Percentiles rank a stretch among this genome's conserved stretches.
Conservation (phyloP, 768 basidiomycete species). For the Suillus weaverae region DNA sequence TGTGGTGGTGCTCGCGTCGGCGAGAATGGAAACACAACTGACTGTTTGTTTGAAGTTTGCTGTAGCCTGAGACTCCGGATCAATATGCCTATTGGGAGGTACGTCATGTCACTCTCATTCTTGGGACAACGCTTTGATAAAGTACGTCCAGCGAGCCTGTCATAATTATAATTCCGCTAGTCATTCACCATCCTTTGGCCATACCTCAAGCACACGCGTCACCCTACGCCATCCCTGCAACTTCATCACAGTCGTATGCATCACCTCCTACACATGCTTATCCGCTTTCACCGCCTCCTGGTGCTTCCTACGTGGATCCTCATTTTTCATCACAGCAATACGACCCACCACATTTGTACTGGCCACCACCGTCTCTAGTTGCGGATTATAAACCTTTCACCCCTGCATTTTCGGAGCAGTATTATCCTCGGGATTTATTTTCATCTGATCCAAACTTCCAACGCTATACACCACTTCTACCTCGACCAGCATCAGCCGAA, state of each 20-base stretch:
- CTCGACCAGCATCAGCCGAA: slow-evolving; percentile 56
- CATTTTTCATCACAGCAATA: slow-evolving; percentile 1
- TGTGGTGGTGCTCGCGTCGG: slow-evolving; percentile 62
- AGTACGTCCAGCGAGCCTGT: slow-evolving; percentile 63
- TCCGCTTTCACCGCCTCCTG: slow-evolving; percentile 28
- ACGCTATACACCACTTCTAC: slow-evolving; percentile 39
- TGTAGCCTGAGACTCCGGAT: slow-evolving; percentile 64
- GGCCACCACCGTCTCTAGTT: background rate
- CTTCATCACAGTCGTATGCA: slow-evolving; percentile 21
- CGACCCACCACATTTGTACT: background rate
- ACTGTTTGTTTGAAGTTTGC: slow-evolving; percentile 67
- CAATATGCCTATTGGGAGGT: slow-evolving; percentile 70
- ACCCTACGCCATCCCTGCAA: slow-evolving; percentile 15
- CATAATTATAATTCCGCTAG: slow-evolving; percentile 60
- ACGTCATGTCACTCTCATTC: slow-evolving; percentile 21
- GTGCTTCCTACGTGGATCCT: slow-evolving; percentile 2
- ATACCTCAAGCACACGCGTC: slow-evolving; percentile 41
- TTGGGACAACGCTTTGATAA: slow-evolving; percentile 10
- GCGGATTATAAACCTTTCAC: background rate
- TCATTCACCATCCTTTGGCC: slow-evolving; percentile 63
- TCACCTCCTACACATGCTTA: slow-evolving; percentile 17
- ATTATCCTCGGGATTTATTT: background rate
- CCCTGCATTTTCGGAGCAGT: background rate
- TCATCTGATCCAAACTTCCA: slow-evolving; percentile 15
- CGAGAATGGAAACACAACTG: slow-evolving; percentile 42